Conservation (phyloP, 495 filamentous ascomycete species). For the Xylona heveae region DNA sequence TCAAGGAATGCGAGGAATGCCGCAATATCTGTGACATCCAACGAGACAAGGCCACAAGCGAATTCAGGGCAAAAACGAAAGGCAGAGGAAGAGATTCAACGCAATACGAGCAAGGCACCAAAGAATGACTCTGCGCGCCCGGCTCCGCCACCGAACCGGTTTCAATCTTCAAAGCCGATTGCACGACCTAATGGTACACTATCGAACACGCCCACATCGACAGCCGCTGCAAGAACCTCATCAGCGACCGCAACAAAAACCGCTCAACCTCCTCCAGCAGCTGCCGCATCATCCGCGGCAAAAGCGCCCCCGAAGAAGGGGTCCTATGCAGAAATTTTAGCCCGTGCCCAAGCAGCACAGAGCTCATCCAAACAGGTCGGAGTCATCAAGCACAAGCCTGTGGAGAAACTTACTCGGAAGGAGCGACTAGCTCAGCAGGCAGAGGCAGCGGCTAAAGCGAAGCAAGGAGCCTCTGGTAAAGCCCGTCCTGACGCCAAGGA, state of each 20-base stretch:
- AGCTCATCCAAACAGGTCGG: conserved; percentile 13
- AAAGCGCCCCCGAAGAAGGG: conserved; percentile 34
- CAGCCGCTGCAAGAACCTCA: too few relatives aligned
- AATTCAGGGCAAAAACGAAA: conserved; percentile 4
- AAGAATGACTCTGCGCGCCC: too few relatives aligned
- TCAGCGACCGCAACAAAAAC: too few relatives aligned
- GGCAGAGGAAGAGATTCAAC: conserved; percentile 2
- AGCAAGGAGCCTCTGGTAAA: conserved; percentile 5
- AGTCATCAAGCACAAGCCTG: conserved; percentile 22
- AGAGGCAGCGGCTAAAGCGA: conserved; percentile 9
- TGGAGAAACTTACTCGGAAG: conserved; percentile 15
- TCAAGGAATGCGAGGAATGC: not conserved
- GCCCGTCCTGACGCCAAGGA: not conserved
- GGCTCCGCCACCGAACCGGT: too few relatives aligned
- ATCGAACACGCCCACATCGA: conserved; percentile 1
- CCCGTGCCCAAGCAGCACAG: conserved; percentile 34
- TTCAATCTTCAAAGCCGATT: conserved; percentile 2
- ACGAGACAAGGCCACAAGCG: not conserved
- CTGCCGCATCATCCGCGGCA: conserved; percentile 10
- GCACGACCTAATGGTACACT: conserved; percentile 1
- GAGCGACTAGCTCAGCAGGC: conserved; percentile 10
- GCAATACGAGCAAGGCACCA: conserved; percentile 2
- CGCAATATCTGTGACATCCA: not conserved
- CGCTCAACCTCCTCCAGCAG: not conserved
- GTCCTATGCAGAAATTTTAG: conserved; percentile 47